Evolutionary conservation across 345 rosid species (phyloP), one percentile per base, ranked within the genome.

Genomic region (Brassica nigra): DNA sequence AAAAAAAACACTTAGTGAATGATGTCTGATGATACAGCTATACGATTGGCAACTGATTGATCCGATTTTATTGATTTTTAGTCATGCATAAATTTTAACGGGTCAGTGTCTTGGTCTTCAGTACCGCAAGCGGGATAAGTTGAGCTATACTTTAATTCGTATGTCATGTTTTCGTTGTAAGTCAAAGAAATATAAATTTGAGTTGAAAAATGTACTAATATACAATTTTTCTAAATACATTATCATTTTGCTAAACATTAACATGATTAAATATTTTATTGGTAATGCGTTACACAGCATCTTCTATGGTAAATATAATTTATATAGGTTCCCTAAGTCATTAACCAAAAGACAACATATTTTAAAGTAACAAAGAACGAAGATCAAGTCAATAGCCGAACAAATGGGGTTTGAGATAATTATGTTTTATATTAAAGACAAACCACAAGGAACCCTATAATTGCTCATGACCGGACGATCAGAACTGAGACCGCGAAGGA

Each of bases 11-110:
- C 67, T 74, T 44, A 73, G 31, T 67, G 67, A 73, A 67, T 31
- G 42, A 68, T 59, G 15, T 79, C 78, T 73, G 82, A 68, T 73
- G 74, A 73, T 73, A 67, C 82, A 79, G 36, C 75, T 68, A 69
- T 52, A 62, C 70, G 9, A 11, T 23, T 29, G 71, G 54, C 15
- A 36, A 34, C 58, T 68, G 59, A 74, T 74, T 80, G 83, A 75
- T 74, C 75, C 55, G 61, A 36, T 23, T 20, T 74, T 47, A 15
- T 27, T 61, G 20, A 8, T 68, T 49, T 62, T 39, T 39, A 0
- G 65, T 18, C 52, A 2, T 2, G 63, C 12, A 2, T 47, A 30
- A 58, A 79, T 47, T 67, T 10, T 47, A 33, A 33, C 4, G 61
- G 64, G 70, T 54, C 68, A 73, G 44, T 31, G 55, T 49, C 70